Conservation (phyloP, 306 rosid species). For the Hippophae gyantsensis region DNA sequence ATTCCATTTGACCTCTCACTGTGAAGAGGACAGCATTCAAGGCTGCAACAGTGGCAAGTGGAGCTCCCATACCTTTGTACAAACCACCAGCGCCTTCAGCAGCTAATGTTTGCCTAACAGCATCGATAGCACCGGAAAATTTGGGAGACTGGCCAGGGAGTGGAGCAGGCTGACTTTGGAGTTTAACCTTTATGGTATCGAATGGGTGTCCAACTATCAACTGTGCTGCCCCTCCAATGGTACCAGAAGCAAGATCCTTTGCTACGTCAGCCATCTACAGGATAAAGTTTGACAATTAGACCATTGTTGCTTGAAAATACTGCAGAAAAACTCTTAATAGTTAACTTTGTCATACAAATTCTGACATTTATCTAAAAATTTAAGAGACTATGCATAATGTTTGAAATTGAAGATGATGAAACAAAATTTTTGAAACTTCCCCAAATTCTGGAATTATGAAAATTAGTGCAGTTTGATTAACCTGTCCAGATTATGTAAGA, state of each 20-base stretch:
- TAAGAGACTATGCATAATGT: too few species aligned
- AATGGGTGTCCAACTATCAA: constrained; percentile 85
- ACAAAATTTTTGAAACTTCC: too few species aligned
- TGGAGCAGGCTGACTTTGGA: constrained; percentile 92
- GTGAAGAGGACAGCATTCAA: constrained; percentile 89
- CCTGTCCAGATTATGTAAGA: background rate
- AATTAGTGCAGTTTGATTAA: background rate
- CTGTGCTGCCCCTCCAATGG: constrained; percentile 90
- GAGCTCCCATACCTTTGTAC: constrained; percentile 98
- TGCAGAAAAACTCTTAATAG: background rate
- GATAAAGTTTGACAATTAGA: constrained; percentile 7
- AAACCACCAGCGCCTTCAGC: constrained; percentile 91
- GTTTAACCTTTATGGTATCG: constrained; percentile 96
- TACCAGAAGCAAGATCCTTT: constrained; percentile 86
- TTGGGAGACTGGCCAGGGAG: constrained; percentile 74
- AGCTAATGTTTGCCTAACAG: constrained; percentile 82
- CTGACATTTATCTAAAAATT: too few species aligned
- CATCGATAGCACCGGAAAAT: constrained; percentile 83
- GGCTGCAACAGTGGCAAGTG: constrained; percentile 92
- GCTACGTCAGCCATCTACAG: constrained; percentile 84
- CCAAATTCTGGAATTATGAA: too few species aligned
- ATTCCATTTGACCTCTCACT: constrained; percentile 85
- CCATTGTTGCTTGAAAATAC: background rate
- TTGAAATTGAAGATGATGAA: too few species aligned
- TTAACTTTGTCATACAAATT: background rate